Evolutionary conservation across 2,329 filamentous ascomycete genomes (phyloP), one percentile per base, ranked within the genome.

Genomic region (Neonectria faginata): DNA sequence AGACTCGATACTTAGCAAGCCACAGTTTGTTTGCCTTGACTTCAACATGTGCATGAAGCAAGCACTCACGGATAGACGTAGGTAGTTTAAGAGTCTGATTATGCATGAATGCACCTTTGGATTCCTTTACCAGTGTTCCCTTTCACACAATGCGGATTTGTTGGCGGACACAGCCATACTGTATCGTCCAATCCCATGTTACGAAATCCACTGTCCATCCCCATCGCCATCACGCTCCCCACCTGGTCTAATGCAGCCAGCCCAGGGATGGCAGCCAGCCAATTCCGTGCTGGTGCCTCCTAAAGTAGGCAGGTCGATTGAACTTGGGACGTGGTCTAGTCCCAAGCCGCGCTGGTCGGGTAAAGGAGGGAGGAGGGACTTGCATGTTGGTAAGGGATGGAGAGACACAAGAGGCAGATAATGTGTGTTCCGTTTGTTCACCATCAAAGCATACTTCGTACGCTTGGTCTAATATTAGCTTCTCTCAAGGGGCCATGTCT

Each of bases 111-210:
- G 12, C 12, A 27, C 14, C 12, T 27, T 3, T 7, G 12, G 22
- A 14, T 14, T 48, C 6, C 29, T 12, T 33, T 10, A 5, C 3
- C 14, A 27, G 22, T 20, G n/a, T 48, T n/a, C 11, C 20, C 27
- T 5, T 27, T 9, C 45, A 48, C 3, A 5, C 25, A 31, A 25
- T 18, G 42, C n/a, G n/a, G 22, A 31, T 8, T 45, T 36, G n/a
- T 25, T 18, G 42, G 54, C 31, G 36, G 54, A 47, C 54, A 31
- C 22, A 16, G 41, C 18, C 12, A 20, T 39, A 33, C 59, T 25
- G 52, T 54, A 61, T 56, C 52, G 44, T 33, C 36, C 59, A 61
- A 56, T 61, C 59, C 39, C 51, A 56, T 56, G 44, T 61, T 48
- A 41, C 59, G 29, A 33, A 51, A 45, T 44, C 51, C 58, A 20